These are phyloP conservation scores for Linderina pennispora DNA, from an alignment of 192 early-diverging fungal species.

Conservation along the genomic window DNA sequence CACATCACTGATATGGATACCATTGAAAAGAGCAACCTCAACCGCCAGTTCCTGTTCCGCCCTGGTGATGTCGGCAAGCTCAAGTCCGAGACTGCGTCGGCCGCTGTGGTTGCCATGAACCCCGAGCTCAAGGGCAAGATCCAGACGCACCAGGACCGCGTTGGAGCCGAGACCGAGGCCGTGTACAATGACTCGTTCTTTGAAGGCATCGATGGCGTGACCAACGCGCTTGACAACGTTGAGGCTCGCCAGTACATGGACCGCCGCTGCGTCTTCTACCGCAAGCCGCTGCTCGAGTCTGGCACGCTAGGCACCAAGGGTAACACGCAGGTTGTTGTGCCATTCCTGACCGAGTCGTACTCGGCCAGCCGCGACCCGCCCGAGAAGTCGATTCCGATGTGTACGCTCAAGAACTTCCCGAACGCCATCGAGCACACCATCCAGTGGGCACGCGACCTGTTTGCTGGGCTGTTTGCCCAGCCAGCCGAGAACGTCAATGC, in stretches of 20 bases:
- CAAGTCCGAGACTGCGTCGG: slow-evolving; percentile 88
- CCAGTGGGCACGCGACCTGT: slow-evolving; percentile 96
- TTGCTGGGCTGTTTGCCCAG: slow-evolving; percentile 89
- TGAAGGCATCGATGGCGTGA: slow-evolving; percentile 80
- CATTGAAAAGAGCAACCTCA: slow-evolving; percentile 98
- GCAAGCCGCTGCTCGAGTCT: slow-evolving; percentile 93
- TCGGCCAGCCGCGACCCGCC: slow-evolving; percentile 96
- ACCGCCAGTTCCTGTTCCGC: slow-evolving; percentile 99
- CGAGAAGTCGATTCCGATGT: slow-evolving; percentile 90
- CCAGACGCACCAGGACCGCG: slow-evolving; percentile 81
- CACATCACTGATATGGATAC: slow-evolving; percentile 99
- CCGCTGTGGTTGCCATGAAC: slow-evolving; percentile 90
- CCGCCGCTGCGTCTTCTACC: slow-evolving; percentile 91
- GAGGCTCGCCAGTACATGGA: slow-evolving; percentile 98
- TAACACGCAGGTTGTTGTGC: slow-evolving; percentile 97
- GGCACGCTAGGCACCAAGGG: slow-evolving; percentile 99
- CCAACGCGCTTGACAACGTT: slow-evolving; percentile 98
- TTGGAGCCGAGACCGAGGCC: slow-evolving; percentile 90
- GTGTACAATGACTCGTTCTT: slow-evolving; percentile 93
- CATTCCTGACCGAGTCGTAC: slow-evolving; percentile 96
- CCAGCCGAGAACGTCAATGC: slow-evolving; percentile 93
- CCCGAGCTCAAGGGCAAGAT: slow-evolving; percentile 67
- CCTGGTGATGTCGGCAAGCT: slow-evolving; percentile 78
- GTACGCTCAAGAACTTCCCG: slow-evolving; percentile 88
- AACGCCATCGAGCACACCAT: slow-evolving; percentile 85